phyloP scores from a whole-genome alignment of 805 yeast genomes.

The Lipomyces starkeyi region DNA sequence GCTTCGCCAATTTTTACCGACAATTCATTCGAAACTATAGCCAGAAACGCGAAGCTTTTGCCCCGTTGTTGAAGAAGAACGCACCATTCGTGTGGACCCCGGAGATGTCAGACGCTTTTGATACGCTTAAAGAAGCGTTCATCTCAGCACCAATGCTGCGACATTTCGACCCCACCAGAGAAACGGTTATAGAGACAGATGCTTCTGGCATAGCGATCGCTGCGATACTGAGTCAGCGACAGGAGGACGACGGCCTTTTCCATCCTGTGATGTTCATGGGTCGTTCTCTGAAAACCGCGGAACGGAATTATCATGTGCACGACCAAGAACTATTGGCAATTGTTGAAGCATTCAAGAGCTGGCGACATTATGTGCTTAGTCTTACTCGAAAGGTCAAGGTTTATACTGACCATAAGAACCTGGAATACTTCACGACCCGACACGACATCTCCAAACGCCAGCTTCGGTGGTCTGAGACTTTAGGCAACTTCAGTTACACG shows the following conservation, averaged over 20 bases:
- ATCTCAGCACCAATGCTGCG: constrained; percentile 2
- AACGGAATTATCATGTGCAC: neutral
- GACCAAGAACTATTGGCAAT: constrained; percentile 5
- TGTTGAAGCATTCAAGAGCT: neutral
- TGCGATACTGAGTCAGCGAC: constrained; percentile 7
- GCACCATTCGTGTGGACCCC: constrained; percentile 4
- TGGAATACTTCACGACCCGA: neutral
- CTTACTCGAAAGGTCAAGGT: neutral
- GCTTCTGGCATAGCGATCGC: constrained; percentile 6
- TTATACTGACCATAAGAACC: neutral
- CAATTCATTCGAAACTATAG: neutral
- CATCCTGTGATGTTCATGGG: constrained; percentile 9
- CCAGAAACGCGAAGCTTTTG: neutral
- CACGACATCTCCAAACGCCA: neutral
- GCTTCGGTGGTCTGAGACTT: neutral
- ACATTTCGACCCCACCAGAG: constrained; percentile 3
- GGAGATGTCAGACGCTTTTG: constrained; percentile 5
- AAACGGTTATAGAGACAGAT: constrained; percentile 9
- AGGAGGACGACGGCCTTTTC: constrained; percentile 1
- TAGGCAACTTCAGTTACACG: neutral
- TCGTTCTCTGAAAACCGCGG: constrained; percentile 8
- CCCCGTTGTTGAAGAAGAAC: neutral
- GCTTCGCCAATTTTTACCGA: constrained; percentile 12
- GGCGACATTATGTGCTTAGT: constrained; percentile 2
- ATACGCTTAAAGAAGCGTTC: neutral